Base-by-base conservation (phyloP, 2,329 filamentous ascomycete genomes). In the Ophiostoma populinum region DNA sequence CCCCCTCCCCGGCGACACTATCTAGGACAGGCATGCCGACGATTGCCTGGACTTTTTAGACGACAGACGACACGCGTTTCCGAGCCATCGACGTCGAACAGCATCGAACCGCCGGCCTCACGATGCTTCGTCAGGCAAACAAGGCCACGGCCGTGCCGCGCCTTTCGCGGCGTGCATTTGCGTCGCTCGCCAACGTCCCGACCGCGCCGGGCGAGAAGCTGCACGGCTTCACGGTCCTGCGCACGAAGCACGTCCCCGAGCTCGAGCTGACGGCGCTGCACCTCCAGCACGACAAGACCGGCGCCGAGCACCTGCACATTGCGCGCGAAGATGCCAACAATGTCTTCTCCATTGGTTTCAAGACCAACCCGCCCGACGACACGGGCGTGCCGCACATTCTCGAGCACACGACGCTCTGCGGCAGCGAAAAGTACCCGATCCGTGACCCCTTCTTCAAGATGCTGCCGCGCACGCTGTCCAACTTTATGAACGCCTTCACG, bases 391-490 rank as follows among this genome's bases (percentile, higher is more conserved):
- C 90, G 13, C 90, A 98, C 58, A 95, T 98, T 47, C 67, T 98
- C 38, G 90, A 98, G 61, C 90, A 98, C 59, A 94, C 90, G 15
- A 95, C 90, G 2, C 62, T 98, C 28, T 98, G 90, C 51, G 90
- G 90, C 16, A 95, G 87, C 51, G 66, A 92, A 54, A 93, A 92
- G 76, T 92, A 86, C 52, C 90, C 90, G n/a, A 87, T 98, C 39
- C 82, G 90, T 42, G 90, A 98, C 51, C 90, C 90, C 0, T 98
- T 98, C 65, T 98, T 98, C 66, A 98, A 95, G 68, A 98, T 98
- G 90, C 70, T 98, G 18, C 90, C 90, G 16, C 75, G 90, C 47
- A 94, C 90, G 5, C 67, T 98, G n/a, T 94, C 90, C 44, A 98
- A 95, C 57, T 98, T 94, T 52, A 98, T 98, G 90, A 98, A 98